phyloP scores from a whole-genome alignment of 2,329 filamentous ascomycete genomes.

The Talaromyces sp. region DNA sequence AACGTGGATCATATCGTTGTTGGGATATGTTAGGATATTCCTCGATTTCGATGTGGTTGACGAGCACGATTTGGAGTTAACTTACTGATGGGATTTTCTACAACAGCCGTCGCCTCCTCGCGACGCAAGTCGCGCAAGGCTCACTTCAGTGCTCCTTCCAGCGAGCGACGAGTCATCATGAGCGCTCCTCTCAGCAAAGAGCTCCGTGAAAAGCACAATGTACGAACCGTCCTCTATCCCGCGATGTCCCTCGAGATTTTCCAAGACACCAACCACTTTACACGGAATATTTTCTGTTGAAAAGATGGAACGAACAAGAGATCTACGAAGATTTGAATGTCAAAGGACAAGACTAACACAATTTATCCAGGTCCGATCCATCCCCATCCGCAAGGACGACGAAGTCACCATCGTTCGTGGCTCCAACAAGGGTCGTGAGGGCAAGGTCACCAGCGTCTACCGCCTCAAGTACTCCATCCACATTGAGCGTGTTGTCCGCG shows the following conservation, averaged over 20 bases:
- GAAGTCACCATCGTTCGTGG: constrained; percentile 91
- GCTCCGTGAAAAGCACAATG: constrained; percentile 98
- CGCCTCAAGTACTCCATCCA: constrained; percentile 97
- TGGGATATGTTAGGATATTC: not conserved
- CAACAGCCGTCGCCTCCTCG: constrained; percentile 58
- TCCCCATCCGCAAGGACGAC: constrained; percentile 92
- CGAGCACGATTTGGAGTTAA: not conserved
- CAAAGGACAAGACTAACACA: constrained; percentile 15
- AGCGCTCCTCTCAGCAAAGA: constrained; percentile 94
- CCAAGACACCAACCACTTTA: not conserved
- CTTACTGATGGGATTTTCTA: constrained; percentile 4
- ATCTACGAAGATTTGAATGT: constrained; percentile 13
- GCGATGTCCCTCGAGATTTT: not conserved
- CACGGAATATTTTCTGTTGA: constrained; percentile 3
- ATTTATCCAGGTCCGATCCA: constrained; percentile 21
- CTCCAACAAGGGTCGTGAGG: constrained; percentile 94
- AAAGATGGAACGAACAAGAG: constrained; percentile 9
- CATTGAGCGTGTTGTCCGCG: constrained; percentile 92
- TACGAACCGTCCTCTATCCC: constrained; percentile 47
- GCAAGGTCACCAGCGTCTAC: constrained; percentile 97
- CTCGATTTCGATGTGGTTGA: not conserved
- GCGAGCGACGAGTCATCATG: constrained; percentile 94
- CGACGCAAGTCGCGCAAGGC: constrained; percentile 98
- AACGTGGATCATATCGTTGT: not conserved
- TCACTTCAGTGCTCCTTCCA: constrained; percentile 94